A percentile compares a stretch with the other conserved stretches of the same genome.
Conservation (phyloP, 768 basidiomycete species). For the Podaxis carcinomalis region DNA sequence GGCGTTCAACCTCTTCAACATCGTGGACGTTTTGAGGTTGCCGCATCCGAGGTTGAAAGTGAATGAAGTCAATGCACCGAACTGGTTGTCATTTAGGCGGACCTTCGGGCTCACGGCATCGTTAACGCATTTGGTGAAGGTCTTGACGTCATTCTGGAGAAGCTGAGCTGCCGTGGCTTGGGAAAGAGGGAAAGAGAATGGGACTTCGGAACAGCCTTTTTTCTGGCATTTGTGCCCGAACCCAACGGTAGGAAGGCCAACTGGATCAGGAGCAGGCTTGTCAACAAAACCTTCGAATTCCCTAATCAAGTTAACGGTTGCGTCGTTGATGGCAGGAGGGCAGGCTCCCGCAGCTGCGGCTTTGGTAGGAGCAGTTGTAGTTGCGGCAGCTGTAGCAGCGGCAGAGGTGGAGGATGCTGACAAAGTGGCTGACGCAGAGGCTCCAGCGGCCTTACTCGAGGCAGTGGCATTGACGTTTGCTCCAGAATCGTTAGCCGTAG, state of each 20-base stretch:
- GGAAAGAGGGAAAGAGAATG: conserved; percentile 27
- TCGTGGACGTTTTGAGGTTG: conserved; percentile 23
- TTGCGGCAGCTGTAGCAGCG: not conserved
- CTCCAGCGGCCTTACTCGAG: too few species aligned
- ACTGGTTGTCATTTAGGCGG: conserved; percentile 31
- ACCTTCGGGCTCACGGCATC: conserved; percentile 23
- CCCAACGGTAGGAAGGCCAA: conserved; percentile 30
- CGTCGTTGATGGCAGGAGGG: conserved; percentile 21
- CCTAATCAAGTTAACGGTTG: conserved; percentile 25
- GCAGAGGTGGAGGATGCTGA: too few species aligned
- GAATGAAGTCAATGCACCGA: conserved; percentile 28
- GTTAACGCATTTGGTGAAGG: conserved; percentile 26
- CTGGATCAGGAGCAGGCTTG: conserved; percentile 27
- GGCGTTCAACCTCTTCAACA: conserved; percentile 28
- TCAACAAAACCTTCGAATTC: conserved; percentile 29
- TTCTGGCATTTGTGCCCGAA: conserved; percentile 28
- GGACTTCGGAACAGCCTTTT: conserved; percentile 17
- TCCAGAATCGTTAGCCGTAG: too few species aligned
- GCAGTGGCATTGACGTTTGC: too few species aligned
- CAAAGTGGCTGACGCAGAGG: too few species aligned
- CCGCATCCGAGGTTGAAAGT: conserved; percentile 31
- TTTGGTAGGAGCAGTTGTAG: not conserved
- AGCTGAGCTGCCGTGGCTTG: conserved; percentile 22
- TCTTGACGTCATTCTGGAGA: conserved; percentile 23
- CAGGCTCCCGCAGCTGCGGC: conserved; percentile 17